Evolutionary conservation across 306 rosid genomes (phyloP).

Genomic region (Hippophae tibetana): DNA sequence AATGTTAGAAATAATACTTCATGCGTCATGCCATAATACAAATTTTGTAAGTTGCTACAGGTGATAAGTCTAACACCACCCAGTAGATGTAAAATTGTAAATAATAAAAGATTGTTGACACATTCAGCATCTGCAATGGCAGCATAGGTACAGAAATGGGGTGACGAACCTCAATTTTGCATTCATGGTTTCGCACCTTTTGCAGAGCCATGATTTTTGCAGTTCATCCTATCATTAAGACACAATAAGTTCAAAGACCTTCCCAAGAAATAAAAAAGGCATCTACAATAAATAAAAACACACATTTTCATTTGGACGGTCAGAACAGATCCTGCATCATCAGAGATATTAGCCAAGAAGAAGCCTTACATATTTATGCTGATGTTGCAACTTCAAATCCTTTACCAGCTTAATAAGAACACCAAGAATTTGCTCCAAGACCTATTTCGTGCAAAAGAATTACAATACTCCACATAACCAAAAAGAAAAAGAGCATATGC

Average conservation of each 20-base stretch:
- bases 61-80: no score
- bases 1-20: no score
- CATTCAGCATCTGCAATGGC: neutral
- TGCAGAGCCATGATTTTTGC: slow-evolving; percentile 87
- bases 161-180: slow-evolving; percentile 75
- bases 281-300: neutral
- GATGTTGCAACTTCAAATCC: slow-evolving; percentile 91
- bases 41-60: no score
- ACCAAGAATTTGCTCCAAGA: slow-evolving; percentile 86
- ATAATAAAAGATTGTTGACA: neutral
- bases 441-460: slow-evolving; percentile 37
- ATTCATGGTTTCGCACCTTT: slow-evolving; percentile 86
- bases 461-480: slow-evolving; percentile 6
- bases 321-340: slow-evolving; percentile 12
- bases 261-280: neutral
- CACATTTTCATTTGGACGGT: neutral
- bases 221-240: slow-evolving; percentile 51
- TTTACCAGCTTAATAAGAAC: slow-evolving; percentile 81
- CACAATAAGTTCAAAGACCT: slow-evolving; percentile 5
- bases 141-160: neutral
- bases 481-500: slow-evolving; percentile 6
- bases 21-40: no score
- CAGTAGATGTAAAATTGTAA: no score
- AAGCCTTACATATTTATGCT: slow-evolving; percentile 65
- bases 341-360: slow-evolving; percentile 10